Percentiles rank a stretch among this genome's conserved stretches.
phyloP scores from a whole-genome alignment of 176 grass and related monocot genomes.

The Alloteropsis semialata region DNA sequence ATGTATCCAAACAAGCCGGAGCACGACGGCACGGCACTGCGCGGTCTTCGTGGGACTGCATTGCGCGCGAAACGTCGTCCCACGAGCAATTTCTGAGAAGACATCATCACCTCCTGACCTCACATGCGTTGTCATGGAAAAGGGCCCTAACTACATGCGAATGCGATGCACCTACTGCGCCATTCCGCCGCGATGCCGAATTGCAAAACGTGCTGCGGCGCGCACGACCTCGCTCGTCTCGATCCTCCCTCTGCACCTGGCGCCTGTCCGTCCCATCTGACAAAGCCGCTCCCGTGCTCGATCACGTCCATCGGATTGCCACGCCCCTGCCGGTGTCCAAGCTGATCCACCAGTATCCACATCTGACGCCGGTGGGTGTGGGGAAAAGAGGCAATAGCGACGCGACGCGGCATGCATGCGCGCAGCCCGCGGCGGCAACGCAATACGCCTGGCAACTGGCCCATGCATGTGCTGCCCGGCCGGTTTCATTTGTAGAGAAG shows the following conservation, averaged over 20 bases:
- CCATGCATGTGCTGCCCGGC: not conserved
- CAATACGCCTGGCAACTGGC: not conserved
- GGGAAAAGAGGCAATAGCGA: not conserved
- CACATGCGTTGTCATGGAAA: not conserved
- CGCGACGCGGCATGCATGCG: too few relatives aligned
- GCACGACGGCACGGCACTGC: too few relatives aligned
- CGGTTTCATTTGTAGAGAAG: too few relatives aligned
- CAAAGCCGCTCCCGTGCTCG: not conserved
- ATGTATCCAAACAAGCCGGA: too few relatives aligned
- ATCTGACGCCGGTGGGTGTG: not conserved
- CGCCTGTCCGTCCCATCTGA: not conserved
- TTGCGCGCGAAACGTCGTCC: too few relatives aligned
- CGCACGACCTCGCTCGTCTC: not conserved
- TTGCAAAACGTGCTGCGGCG: not conserved
- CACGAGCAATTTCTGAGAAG: not conserved
- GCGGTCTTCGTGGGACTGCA: too few relatives aligned
- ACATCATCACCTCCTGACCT: constrained; percentile 6
- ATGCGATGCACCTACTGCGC: not conserved
- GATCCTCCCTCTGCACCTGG: not conserved
- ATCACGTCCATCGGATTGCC: not conserved
- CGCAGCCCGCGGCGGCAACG: too few relatives aligned
- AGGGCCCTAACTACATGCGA: not conserved
- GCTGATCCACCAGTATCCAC: not conserved
- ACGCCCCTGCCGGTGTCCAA: not conserved
- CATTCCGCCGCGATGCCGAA: not conserved